Conservation (phyloP, 441 rosid species). For the Capsella rubella region DNA sequence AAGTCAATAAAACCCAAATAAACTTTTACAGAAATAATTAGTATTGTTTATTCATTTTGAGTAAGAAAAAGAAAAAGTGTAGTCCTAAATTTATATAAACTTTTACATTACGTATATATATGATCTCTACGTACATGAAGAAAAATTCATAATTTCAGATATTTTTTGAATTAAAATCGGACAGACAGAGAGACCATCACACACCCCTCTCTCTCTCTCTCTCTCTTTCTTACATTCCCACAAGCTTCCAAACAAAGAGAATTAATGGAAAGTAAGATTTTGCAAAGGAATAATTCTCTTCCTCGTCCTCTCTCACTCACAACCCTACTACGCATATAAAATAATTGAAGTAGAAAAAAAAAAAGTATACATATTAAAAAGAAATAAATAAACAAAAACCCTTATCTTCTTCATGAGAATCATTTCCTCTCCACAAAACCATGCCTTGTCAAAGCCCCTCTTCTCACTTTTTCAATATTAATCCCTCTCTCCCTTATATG, state of each 20-base stretch:
- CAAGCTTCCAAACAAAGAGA: constrained; percentile 95
- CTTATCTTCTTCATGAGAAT: constrained; percentile 66
- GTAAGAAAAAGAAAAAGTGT: constrained; percentile 42
- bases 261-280: constrained; percentile 92
- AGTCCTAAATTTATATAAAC: constrained; percentile 37
- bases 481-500: constrained; percentile 47
- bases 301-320: constrained; percentile 55
- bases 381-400: constrained; percentile 41
- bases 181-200: constrained; percentile 71
- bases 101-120: constrained; percentile 41
- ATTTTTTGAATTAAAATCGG: constrained; percentile 42
- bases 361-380: background rate
- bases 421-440: constrained; percentile 52
- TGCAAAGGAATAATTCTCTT: constrained; percentile 61
- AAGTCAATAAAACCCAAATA: constrained; percentile 54
- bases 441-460: constrained; percentile 51
- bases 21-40: constrained; percentile 39
- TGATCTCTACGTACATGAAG: constrained; percentile 52
- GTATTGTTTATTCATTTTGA: constrained; percentile 41
- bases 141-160: constrained; percentile 37
- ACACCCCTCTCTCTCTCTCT: constrained; percentile 48
- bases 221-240: constrained; percentile 54
- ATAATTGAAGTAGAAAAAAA: background rate
- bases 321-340: constrained; percentile 45
- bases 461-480: constrained; percentile 47